Base-by-base conservation (phyloP, 2,329 filamentous ascomycete genomes). In the Chrysosphaeria jannelii region DNA sequence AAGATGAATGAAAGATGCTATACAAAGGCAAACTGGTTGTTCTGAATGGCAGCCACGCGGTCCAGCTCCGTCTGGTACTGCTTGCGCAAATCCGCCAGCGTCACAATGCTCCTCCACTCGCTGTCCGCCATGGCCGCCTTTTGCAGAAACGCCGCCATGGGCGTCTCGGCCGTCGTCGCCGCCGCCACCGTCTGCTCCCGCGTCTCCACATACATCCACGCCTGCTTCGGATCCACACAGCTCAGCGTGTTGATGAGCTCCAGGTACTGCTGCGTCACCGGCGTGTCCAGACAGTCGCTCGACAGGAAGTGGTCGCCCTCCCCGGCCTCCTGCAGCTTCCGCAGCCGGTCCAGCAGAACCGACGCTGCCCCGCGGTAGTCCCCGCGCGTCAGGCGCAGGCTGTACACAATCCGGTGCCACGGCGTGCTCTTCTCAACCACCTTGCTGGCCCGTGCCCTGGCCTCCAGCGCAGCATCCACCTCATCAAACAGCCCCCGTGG, bases 31-130 rank as follows among this genome's bases (percentile, higher is more conserved):
- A 88, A 91, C 39, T 88, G 65, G 27, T 88, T 78, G 38, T 74
- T 72, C 44, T 85, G 67, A 40, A 91, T 78, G 25, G 74, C 70
- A 24, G 70, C 74, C 33, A 85, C 69, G 30, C 76, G 58, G 44
- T 97, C 85, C 37, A 97, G 48, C 44, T 93, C 78, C 13, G 59
- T 62, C 45, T 89, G 74, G 41, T 91, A 97, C 39, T 81, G 71
- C 42, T 69, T 75, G 36, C 79, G 59, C 24, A 93, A 51, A 40
- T 90, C 79, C 14, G 70, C 70, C 25, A 97, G 47, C 15, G 75
- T 90, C 10, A 93, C 57, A 17, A 93, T 64, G 39, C 60, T 68
- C 30, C 79, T 63, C 47, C 68, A 70, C 25, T 28, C 34, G 30
- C 43, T 29, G 26, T 27, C 14, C 6, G 28, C 25, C 5, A 22